Evolutionary conservation across 2,329 filamentous ascomycete genomes (phyloP).

Genomic region (Monosporascus sp.): DNA sequence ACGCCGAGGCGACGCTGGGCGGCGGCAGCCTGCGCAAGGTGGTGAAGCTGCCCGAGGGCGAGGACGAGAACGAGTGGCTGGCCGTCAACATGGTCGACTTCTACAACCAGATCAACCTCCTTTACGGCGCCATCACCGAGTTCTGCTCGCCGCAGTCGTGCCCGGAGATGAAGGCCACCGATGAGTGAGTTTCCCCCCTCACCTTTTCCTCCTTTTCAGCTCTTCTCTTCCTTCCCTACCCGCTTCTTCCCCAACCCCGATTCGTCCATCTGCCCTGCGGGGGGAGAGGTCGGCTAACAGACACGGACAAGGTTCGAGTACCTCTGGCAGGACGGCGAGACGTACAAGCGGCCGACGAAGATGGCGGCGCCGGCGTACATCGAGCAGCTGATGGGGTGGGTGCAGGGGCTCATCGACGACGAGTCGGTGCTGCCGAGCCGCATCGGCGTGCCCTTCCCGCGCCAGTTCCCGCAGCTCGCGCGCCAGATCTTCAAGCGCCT

Average conservation of each 20-base stretch:
- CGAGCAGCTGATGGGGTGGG: slow-evolving; percentile 96
- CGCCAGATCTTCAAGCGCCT: slow-evolving; percentile 98
- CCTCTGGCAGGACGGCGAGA: slow-evolving; percentile 94
- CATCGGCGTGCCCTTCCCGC: slow-evolving; percentile 92
- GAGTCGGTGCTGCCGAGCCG: slow-evolving; percentile 91
- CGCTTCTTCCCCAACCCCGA: neutral
- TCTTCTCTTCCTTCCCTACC: neutral
- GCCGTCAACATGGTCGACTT: slow-evolving; percentile 99
- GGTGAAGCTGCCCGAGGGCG: slow-evolving; percentile 92
- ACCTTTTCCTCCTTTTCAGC: neutral
- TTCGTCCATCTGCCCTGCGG: too few relatives aligned
- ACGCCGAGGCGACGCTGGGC: slow-evolving; percentile 93
- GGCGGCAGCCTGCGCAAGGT: slow-evolving; percentile 93
- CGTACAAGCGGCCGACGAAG: slow-evolving; percentile 93
- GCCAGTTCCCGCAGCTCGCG: slow-evolving; percentile 81
- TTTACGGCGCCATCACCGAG: slow-evolving; percentile 98
- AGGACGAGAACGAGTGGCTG: slow-evolving; percentile 97
- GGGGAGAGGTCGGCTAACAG: too few relatives aligned
- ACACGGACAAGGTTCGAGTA: slow-evolving; percentile 73
- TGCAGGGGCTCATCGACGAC: slow-evolving; percentile 92
- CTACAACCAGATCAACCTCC: slow-evolving; percentile 99
- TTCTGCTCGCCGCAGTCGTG: slow-evolving; percentile 97
- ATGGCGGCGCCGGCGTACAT: slow-evolving; percentile 97
- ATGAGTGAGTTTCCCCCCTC: slow-evolving; percentile 61
- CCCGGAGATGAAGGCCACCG: slow-evolving; percentile 99